phyloP scores from a whole-genome alignment of 805 yeast genomes.

The Wickerhamiella nectarea region DNA sequence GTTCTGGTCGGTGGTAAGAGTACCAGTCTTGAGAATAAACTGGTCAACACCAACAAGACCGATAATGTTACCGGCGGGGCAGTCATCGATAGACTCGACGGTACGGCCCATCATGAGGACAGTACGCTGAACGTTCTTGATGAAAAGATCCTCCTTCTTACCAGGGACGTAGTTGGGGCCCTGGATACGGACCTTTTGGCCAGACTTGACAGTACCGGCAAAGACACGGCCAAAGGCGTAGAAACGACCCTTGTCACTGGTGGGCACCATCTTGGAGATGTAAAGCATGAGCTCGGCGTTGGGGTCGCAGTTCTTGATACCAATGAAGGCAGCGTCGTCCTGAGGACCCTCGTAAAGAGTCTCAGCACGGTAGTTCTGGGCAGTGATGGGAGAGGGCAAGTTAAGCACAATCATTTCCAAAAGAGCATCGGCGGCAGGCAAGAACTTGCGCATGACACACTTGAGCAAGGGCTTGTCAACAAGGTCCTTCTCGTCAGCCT shows the following conservation, averaged over 20 bases:
- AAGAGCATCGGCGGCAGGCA: constrained; percentile 99
- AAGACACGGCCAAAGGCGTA: constrained; percentile 99
- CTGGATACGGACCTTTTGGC: constrained; percentile 98
- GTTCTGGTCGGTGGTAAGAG: constrained; percentile 89
- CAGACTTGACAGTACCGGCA: constrained; percentile 98
- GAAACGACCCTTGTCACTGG: constrained; percentile 99
- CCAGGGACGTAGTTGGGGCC: constrained; percentile 99
- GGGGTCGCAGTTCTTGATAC: constrained; percentile 98
- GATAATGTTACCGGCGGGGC: constrained; percentile 99
- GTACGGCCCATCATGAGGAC: constrained; percentile 99
- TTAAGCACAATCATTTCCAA: constrained; percentile 97
- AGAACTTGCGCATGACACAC: constrained; percentile 98
- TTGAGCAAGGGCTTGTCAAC: constrained; percentile 98
- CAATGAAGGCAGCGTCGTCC: constrained; percentile 70
- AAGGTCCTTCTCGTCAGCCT: constrained; percentile 94
- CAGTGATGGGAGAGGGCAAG: constrained; percentile 99
- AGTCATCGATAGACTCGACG: constrained; percentile 96
- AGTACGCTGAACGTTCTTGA: constrained; percentile 97
- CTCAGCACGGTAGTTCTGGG: constrained; percentile 98
- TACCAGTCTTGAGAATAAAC: constrained; percentile 98
- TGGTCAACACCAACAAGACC: constrained; percentile 99
- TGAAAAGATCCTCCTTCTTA: constrained; percentile 92
- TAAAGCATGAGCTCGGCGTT: constrained; percentile 95
- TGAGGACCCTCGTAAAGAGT: constrained; percentile 98
- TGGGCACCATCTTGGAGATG: constrained; percentile 99